Conservation (phyloP, 208 protist genomes). For the Giardia muris region DNA sequence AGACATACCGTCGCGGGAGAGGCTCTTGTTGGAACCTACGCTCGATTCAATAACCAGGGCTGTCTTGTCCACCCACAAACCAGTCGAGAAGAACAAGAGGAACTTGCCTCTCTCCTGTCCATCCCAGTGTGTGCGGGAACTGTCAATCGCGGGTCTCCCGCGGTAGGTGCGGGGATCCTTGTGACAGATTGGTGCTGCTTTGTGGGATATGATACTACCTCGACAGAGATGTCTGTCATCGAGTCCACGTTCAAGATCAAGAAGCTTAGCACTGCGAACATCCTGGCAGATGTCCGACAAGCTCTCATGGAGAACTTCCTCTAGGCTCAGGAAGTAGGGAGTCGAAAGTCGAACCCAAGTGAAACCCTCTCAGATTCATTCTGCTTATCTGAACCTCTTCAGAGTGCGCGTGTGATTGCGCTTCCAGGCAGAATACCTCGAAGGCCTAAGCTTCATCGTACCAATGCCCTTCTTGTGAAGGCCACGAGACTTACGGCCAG, state of each 20-base stretch:
- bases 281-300: background rate
- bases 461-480: conserved; percentile 75
- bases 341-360: background rate
- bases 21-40: conserved; percentile 91
- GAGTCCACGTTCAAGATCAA: conserved; percentile 76
- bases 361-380: too few species aligned
- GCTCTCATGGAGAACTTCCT: conserved; percentile 8
- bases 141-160: conserved; percentile 86
- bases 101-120: conserved; percentile 73
- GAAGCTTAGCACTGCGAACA: background rate
- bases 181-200: conserved; percentile 97
- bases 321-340: background rate
- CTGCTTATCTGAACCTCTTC: conserved; percentile 64
- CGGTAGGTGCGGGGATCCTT: conserved; percentile 64
- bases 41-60: conserved; percentile 84
- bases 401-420: conserved; percentile 82
- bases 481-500: conserved; percentile 79
- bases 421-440: conserved; percentile 82
- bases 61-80: conserved; percentile 85
- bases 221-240: conserved; percentile 92
- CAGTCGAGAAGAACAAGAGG: conserved; percentile 84
- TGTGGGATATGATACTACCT: conserved; percentile 87
- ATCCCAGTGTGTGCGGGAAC: conserved; percentile 94
- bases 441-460: conserved; percentile 76
- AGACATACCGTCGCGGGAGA: conserved; percentile 81